Conservation (phyloP, 1,139 yeast species). For the Candida anutae region DNA sequence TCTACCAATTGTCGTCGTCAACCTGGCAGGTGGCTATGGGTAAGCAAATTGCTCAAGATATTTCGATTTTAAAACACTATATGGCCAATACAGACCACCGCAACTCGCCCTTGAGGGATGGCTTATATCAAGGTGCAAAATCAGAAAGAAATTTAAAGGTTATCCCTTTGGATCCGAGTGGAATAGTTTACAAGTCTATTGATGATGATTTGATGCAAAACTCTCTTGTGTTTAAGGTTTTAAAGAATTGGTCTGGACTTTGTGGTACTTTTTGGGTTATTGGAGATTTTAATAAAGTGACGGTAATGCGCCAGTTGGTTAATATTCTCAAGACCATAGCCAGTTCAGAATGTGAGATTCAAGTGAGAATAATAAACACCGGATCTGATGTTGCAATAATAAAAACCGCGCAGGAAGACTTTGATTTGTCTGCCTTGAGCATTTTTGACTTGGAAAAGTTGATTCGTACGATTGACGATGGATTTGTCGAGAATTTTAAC, state of each 20-base stretch:
- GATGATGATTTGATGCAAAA: slow-evolving; percentile 19
- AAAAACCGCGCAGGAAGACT: slow-evolving; percentile 3
- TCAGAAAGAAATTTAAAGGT: slow-evolving; percentile 24
- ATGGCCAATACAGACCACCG: slow-evolving; percentile 14
- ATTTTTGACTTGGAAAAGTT: slow-evolving; percentile 10
- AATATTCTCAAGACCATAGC: slow-evolving; percentile 24
- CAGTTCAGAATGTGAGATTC: slow-evolving; percentile 16
- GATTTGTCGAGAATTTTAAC: slow-evolving; percentile 2
- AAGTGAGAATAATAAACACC: slow-evolving; percentile 27
- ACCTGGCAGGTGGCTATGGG: slow-evolving; percentile 36
- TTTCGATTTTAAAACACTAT: slow-evolving; percentile 18
- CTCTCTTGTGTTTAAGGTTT: slow-evolving; percentile 11
- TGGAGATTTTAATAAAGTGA: slow-evolving; percentile 41
- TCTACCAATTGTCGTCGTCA: slow-evolving; percentile 30
- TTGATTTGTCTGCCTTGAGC: slow-evolving; percentile 1
- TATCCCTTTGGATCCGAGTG: slow-evolving; percentile 26
- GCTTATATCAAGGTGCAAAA: slow-evolving; percentile 28
- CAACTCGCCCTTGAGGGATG: slow-evolving; percentile 17
- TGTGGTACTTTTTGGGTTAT: slow-evolving; percentile 43
- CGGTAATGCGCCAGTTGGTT: slow-evolving; percentile 34
- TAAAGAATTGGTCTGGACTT: slow-evolving; percentile 8
- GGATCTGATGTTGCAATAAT: slow-evolving; percentile 9
- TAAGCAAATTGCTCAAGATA: slow-evolving; percentile 32
- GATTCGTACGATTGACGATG: slow-evolving; percentile 6
- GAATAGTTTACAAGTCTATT: slow-evolving; percentile 26